Evolutionary conservation across 352 stramenopile species (phyloP), one percentile per base, ranked within the genome.

Genomic region (Sclerospora graminicola): DNA sequence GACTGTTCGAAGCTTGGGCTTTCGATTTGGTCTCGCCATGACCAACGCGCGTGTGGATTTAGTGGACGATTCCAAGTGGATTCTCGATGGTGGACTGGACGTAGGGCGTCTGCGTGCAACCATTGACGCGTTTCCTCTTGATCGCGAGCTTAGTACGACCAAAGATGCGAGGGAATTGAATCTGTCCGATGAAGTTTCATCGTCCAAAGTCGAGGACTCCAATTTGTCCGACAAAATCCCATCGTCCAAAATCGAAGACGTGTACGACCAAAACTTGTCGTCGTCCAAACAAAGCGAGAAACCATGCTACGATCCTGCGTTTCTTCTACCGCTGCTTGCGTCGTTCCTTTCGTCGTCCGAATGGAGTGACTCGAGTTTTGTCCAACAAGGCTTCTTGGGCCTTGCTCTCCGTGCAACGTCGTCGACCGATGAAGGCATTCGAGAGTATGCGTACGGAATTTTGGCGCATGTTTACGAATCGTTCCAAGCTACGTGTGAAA

Each of bases 281-380:
- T n/a, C n/a, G n/a, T n/a, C n/a, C n/a, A n/a, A n/a, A n/a, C n/a
- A n/a, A n/a, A n/a, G n/a, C n/a, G n/a, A n/a, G n/a, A n/a, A n/a
- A n/a, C n/a, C n/a, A n/a, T 45, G 70, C 6, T 93, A 90, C 42
- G 79, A 93, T 21, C 79, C 79, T 4, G 73, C 76, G 11, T 87
- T 80, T 50, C 53, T 93, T 6, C 37, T 90, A 5, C 76, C 81
- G 6, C 81, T 89, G 70, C 49, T 93, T 9, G 60, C 79, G 20
- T 66, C 83, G 24, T 86, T 85, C 14, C 67, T 89, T 13, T 75
- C 76, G 5, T 80, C 74, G 0, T 88, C 79, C 1, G 57, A 80
- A 14, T 56, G 90, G 8, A 48, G 69, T 0, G 71, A 87, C 19
- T 45, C 45, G 2, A 60, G 62, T 1, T 50, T 89, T 10, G 66